phyloP scores from a whole-genome alignment of 345 rosid species.

The Aegle marmelos region DNA sequence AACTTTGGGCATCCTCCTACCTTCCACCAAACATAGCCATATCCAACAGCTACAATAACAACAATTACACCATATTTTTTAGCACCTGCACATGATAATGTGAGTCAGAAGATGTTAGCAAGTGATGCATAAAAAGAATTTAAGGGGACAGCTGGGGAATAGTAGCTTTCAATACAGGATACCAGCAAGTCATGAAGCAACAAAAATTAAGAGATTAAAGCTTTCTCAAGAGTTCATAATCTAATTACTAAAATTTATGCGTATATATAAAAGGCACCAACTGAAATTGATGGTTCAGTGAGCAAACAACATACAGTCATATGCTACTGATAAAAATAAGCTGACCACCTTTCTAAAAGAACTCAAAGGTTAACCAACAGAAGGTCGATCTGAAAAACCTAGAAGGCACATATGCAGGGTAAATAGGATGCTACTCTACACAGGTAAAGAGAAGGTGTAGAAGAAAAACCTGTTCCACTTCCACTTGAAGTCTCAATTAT shows the following conservation, averaged over 20 bases:
- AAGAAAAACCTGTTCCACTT: constrained; percentile 56
- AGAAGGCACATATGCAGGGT: not conserved
- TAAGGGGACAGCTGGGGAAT: not conserved
- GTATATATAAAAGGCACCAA: not conserved
- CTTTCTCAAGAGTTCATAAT: constrained; percentile 1
- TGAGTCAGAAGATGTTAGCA: constrained; percentile 6
- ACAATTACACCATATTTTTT: constrained; percentile 46
- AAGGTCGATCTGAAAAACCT: not conserved
- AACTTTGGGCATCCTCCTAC: constrained; percentile 25
- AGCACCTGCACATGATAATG: constrained; percentile 42
- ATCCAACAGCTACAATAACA: constrained; percentile 55
- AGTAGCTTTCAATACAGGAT: not conserved
- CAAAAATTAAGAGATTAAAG: not conserved
- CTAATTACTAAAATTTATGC: not conserved
- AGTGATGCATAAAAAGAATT: not conserved
- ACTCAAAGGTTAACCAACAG: not conserved
- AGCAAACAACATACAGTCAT: not conserved
- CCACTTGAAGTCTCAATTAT: constrained; percentile 56
- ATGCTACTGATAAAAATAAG: not conserved
- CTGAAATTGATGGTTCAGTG: not conserved
- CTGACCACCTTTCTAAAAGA: not conserved
- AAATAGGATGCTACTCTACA: not conserved
- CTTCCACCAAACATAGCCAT: constrained; percentile 86
- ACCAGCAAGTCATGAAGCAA: not conserved
- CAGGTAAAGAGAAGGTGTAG: not conserved